Conservation (phyloP, 495 filamentous ascomycete genomes). For the Tuber microsphaerosporum region DNA sequence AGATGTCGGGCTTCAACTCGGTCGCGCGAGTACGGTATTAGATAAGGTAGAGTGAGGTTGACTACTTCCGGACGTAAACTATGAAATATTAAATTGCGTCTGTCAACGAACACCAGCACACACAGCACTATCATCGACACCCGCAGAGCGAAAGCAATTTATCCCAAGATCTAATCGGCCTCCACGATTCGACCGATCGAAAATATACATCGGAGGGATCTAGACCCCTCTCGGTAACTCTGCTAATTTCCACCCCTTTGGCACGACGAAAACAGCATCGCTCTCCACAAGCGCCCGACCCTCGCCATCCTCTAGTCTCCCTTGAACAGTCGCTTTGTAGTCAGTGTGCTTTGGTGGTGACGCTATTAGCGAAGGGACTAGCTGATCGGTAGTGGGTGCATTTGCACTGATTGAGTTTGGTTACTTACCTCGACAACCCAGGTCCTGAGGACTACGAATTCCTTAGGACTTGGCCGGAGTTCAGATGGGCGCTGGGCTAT, state of each 20-base stretch:
- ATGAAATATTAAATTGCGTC: too few species aligned
- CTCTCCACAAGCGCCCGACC: conserved; percentile 25
- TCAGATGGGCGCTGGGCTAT: conserved; percentile 12
- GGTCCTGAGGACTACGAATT: conserved; percentile 26
- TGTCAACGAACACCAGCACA: too few species aligned
- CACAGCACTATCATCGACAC: too few species aligned
- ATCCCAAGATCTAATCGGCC: too few species aligned
- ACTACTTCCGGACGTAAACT: too few species aligned
- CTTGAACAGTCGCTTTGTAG: conserved; percentile 21
- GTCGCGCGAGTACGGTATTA: too few species aligned
- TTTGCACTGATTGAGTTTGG: neutral
- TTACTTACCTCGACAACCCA: conserved; percentile 26
- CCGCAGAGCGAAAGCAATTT: too few species aligned
- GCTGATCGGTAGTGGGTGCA: neutral
- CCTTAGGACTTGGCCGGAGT: conserved; percentile 19
- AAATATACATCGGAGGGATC: neutral
- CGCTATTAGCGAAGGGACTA: neutral
- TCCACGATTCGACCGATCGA: too few species aligned
- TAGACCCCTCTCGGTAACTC: conserved; percentile 23
- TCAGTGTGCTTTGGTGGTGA: conserved; percentile 14
- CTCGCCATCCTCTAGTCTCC: conserved; percentile 27
- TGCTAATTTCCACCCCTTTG: conserved; percentile 22
- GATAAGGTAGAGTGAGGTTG: too few species aligned
- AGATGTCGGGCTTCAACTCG: too few species aligned
- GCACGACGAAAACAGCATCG: conserved; percentile 30